These are phyloP conservation scores for Dactylellina cionopaga DNA, from an alignment of 2,329 filamentous ascomycete species.

Conservation along the genomic window DNA sequence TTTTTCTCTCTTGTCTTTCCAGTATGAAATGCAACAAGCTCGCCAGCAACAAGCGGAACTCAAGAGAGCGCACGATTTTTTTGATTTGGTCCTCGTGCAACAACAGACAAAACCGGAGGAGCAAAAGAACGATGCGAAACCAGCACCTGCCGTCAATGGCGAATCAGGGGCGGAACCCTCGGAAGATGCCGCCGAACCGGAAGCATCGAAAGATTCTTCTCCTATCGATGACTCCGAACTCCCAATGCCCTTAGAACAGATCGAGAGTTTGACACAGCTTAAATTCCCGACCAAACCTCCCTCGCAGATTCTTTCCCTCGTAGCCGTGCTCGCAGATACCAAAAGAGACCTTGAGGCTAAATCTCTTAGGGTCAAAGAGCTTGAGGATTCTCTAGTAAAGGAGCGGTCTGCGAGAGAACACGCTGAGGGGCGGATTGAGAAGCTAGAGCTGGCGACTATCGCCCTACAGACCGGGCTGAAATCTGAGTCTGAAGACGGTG, in stretches of 20 bases:
- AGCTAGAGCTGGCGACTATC: conserved; percentile 73
- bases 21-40: conserved; percentile 91
- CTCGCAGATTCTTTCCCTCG: conserved; percentile 82
- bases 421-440: conserved; percentile 69
- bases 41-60: conserved; percentile 88
- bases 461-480: conserved; percentile 69
- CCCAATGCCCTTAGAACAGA: conserved; percentile 70
- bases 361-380: conserved; percentile 77
- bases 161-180: background rate
- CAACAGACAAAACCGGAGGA: background rate
- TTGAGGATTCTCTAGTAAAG: conserved; percentile 80
- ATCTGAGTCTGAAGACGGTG: conserved; percentile 57
- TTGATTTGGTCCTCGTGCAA: conserved; percentile 74
- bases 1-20: no score
- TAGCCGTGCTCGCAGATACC: conserved; percentile 82
- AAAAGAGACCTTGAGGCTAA: conserved; percentile 90
- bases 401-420: conserved; percentile 83
- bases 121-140: conserved; percentile 8
- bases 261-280: conserved; percentile 62
- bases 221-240: conserved; percentile 31
- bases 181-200: conserved; percentile 12
- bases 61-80: conserved; percentile 80
- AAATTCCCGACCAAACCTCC: conserved; percentile 67
- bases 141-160: background rate
- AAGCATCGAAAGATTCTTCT: no score